Base-by-base conservation (phyloP, 2,329 filamentous ascomycete genomes). In the Fusarium neocosmosporiellum region DNA sequence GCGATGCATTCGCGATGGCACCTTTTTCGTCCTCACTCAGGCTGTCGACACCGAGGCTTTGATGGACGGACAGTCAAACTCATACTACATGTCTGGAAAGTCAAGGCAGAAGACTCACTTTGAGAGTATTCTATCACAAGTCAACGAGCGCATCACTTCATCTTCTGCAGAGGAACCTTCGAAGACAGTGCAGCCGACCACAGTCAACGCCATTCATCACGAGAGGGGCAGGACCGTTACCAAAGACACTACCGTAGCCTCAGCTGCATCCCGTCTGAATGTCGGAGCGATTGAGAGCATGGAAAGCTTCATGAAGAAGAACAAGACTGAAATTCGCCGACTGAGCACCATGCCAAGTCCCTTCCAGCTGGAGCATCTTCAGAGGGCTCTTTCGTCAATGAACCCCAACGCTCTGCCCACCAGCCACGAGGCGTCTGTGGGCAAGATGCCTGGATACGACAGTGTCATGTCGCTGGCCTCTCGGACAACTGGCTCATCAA, bases 1-100 rank as follows among this genome's bases (percentile, higher is more conserved):
- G 0, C 81, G 84, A 34, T 85, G 83, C 46, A 82, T 89, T 16
- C 80, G 81, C 6, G 86, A 89, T 55, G 86, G 87, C 1, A 87
- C 84, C 0, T 84, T 89, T 67, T 89, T 89, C 71, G 78, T 88
- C 2, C 79, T 88, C 20, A 80, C 86, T 0, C 81, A 83, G 48
- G 79, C 79, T 9, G 77, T 82, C 0, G 66, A 65, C 6, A 63
- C 33, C 4, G 70, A 63, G 10, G 13, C 24, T 0, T 11, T 70
- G 7, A 60, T 54, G 7, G 39, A 61, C 5, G 59, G 66, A 0
- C 70, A 66, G 37, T 14, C 55, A 7, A 34, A 69, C 16, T 31
- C 66, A 1, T 69, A 72, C 39, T 73, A 69, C 59, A 64, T 72
- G 55, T 68, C 71, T 1, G 43, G 39, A 2, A 75, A 71, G 24